Percentiles rank a stretch among this genome's conserved stretches.
Evolutionary conservation across 345 rosid genomes (phyloP).

Genomic region (Sisymbrium altissimum): DNA sequence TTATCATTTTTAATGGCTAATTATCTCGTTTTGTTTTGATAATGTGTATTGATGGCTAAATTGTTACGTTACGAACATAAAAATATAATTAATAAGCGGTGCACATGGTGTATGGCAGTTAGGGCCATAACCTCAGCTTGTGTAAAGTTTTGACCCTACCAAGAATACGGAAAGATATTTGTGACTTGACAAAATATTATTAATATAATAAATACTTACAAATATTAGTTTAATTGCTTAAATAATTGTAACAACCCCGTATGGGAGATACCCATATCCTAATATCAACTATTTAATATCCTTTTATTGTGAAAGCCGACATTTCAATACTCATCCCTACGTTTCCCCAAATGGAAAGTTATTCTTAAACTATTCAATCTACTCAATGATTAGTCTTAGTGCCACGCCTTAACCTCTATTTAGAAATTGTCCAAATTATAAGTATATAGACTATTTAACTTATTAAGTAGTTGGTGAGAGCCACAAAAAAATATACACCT

Average conservation of each 20-base stretch:
- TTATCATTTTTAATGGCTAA: not conserved
- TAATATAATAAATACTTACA: slow-evolving; percentile 2
- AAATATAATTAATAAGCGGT: slow-evolving; percentile 16
- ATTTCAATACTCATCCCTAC: slow-evolving; percentile 20
- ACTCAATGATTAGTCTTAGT: slow-evolving; percentile 32
- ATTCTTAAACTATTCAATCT: slow-evolving; percentile 16
- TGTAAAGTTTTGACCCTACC: slow-evolving; percentile 34
- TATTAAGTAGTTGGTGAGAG: not conserved
- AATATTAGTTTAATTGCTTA: not conserved
- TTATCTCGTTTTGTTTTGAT: not conserved
- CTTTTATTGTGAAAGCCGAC: slow-evolving; percentile 12
- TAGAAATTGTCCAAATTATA: not conserved
- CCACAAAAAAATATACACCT: not conserved
- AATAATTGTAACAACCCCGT: slow-evolving; percentile 28
- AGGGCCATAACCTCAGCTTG: slow-evolving; percentile 39
- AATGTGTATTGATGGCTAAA: slow-evolving; percentile 1
- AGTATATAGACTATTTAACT: not conserved
- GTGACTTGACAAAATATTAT: slow-evolving; percentile 27
- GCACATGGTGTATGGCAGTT: slow-evolving; percentile 39
- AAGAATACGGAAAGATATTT: slow-evolving; percentile 28
- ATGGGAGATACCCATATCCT: slow-evolving; percentile 22
- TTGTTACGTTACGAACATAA: slow-evolving; percentile 22
- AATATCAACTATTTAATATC: slow-evolving; percentile 18
- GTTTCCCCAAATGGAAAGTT: slow-evolving; percentile 35
- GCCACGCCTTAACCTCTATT: slow-evolving; percentile 18